Base-by-base conservation (phyloP, 2,329 filamentous ascomycete genomes). In the Epichloe hybrida region DNA sequence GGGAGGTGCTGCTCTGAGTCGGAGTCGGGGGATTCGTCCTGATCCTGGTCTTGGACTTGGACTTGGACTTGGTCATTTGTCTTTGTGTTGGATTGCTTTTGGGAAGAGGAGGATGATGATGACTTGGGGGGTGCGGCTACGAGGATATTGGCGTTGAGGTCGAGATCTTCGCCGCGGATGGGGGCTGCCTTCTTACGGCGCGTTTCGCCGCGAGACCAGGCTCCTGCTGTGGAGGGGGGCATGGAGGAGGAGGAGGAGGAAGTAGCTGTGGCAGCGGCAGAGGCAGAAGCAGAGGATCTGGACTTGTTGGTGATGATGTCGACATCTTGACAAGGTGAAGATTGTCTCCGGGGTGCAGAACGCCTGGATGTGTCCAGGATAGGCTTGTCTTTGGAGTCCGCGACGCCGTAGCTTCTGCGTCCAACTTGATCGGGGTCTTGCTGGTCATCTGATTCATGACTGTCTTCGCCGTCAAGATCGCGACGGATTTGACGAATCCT, bases 401-500 rank as follows among this genome's bases (percentile, higher is more conserved):
- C 62, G 38, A 65, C 77, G 23, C 84, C 86, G 59, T 83, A 91
- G 47, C 76, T 77, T 55, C 80, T 76, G 54, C 91, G 81, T 12
- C 90, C 90, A 48, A 84, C 70, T 53, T 84, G 72, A 13, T 67
- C 73, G 3, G 70, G 67, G 46, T 76, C 74, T n/a, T 75, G 73
- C 9, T 36, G 20, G 46, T 42, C 27, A 8, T 72, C 70, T 2
- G 67, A 68, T 2, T 72, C 74, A 7, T 71, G 71, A 35, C 69
- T 67, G n/a, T 69, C 70, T 20, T 79, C 73, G 5, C 80, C 83
- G 31, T 83, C 81, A 41, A 96, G 72, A 46, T 91, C 85, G 51
- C 80, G 79, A 46, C 83, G 77, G 46, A 96, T 79, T 57, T 81
- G 74, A 41, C 73, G 75, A 12, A 88, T 70, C 51, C 88, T 79